Evolutionary conservation across 805 yeast species (phyloP).

Genomic region (Schwanniomyces sp.): DNA sequence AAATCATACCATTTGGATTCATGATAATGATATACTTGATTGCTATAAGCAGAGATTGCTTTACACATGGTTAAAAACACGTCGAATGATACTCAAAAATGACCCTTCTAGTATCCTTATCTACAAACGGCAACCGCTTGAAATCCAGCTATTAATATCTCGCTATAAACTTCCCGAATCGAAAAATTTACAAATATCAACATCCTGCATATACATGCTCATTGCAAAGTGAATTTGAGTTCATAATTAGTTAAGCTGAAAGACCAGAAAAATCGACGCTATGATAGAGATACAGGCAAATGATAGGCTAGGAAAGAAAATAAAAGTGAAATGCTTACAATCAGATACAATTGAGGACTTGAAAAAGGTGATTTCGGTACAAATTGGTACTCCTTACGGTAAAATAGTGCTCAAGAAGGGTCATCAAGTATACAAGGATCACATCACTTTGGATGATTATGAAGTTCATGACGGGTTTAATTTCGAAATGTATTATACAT

Average conservation of each 20-base stretch:
- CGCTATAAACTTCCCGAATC: too few relatives aligned
- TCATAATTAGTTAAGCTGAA: not conserved
- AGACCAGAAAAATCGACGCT: not conserved
- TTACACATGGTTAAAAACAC: too few relatives aligned
- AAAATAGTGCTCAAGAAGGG: conserved; percentile 80
- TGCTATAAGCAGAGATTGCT: too few relatives aligned
- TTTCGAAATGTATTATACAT: conserved; percentile 78
- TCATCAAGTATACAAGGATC: conserved; percentile 80
- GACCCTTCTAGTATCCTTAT: too few relatives aligned
- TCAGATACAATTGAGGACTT: conserved; percentile 88
- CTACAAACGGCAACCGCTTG: too few relatives aligned
- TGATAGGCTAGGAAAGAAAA: conserved; percentile 78
- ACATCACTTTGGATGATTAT: conserved; percentile 89
- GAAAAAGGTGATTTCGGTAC: conserved; percentile 78
- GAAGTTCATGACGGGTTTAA: conserved; percentile 90
- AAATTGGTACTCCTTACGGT: conserved; percentile 72
- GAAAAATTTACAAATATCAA: too few relatives aligned
- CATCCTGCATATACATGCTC: not conserved
- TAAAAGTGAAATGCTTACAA: conserved; percentile 82
- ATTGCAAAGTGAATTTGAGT: not conserved
- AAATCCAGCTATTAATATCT: too few relatives aligned
- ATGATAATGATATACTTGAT: too few relatives aligned
- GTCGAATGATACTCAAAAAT: too few relatives aligned
- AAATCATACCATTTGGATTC: too few relatives aligned
- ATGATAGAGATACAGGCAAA: conserved; percentile 46